phyloP scores from a whole-genome alignment of 208 protist genomes.

The Tritrichomonas foetus region DNA sequence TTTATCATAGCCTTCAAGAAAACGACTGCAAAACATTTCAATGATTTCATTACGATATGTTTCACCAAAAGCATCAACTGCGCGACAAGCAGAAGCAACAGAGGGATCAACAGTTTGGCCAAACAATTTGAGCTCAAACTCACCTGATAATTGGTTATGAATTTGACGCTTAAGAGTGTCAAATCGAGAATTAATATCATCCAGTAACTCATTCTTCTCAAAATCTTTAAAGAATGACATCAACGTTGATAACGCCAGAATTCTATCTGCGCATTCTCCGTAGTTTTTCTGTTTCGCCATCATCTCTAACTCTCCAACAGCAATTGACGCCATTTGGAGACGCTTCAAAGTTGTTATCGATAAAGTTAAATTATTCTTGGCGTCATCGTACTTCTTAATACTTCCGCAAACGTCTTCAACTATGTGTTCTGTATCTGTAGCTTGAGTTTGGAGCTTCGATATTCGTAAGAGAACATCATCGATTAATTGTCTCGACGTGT shows the following conservation, averaged over 20 bases:
- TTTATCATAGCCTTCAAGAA: background rate
- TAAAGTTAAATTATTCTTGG: background rate
- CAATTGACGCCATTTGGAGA: background rate
- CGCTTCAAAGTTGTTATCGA: background rate
- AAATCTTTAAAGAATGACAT: slow-evolving; percentile 3
- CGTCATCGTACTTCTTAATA: background rate
- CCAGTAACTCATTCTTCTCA: background rate
- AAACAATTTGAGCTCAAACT: slow-evolving; percentile 1
- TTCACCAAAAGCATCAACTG: background rate
- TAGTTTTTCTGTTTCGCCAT: background rate
- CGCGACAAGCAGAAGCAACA: background rate
- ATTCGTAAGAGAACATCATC: background rate
- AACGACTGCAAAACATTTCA: background rate
- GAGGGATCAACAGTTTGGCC: background rate
- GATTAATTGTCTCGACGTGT: background rate
- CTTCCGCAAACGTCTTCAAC: background rate
- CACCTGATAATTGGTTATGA: background rate
- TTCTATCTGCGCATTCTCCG: background rate
- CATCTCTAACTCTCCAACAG: background rate
- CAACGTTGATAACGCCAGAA: background rate
- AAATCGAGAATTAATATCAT: background rate
- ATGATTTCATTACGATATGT: background rate
- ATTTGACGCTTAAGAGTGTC: background rate
- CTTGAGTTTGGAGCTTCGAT: background rate
- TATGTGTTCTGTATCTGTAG: background rate